These are phyloP conservation scores for Mucor irregularis DNA, from an alignment of 371 early-diverging fungal genomes.

Conservation along the genomic window DNA sequence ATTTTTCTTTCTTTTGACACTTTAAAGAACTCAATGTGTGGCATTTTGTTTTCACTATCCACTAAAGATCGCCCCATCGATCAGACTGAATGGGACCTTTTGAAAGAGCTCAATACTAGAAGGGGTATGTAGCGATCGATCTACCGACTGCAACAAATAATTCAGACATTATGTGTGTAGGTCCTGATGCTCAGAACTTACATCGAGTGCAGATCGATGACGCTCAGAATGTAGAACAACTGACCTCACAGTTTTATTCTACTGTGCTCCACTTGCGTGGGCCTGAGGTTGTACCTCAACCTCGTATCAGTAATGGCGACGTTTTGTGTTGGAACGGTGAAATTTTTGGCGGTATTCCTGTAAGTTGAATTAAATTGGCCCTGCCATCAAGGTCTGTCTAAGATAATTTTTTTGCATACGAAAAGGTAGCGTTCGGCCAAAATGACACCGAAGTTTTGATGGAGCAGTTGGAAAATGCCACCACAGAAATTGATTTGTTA, in stretches of 20 bases:
- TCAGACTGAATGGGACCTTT: slow-evolving; percentile 34
- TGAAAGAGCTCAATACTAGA: slow-evolving; percentile 46
- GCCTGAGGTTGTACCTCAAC: slow-evolving; percentile 63
- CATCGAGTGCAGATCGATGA: slow-evolving; percentile 2
- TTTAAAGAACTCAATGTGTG: slow-evolving; percentile 41
- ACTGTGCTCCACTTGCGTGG: slow-evolving; percentile 86
- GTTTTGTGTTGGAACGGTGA: slow-evolving; percentile 85
- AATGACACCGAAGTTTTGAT: slow-evolving; percentile 64
- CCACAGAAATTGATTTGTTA: slow-evolving; percentile 30
- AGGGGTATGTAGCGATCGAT: too few species aligned
- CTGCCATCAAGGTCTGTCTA: too few species aligned
- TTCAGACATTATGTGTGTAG: too few species aligned
- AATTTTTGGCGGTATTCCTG: slow-evolving; percentile 71
- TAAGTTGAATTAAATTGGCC: too few species aligned
- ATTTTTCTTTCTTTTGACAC: not conserved
- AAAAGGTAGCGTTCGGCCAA: slow-evolving; percentile 32
- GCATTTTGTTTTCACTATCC: slow-evolving; percentile 43
- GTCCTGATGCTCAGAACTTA: slow-evolving; percentile 48
- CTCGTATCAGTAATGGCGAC: slow-evolving; percentile 56
- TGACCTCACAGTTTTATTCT: slow-evolving; percentile 54
- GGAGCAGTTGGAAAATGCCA: slow-evolving; percentile 30
- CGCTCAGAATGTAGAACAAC: not conserved
- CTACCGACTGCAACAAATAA: too few species aligned
- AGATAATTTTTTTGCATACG: not conserved
- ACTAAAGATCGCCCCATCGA: not conserved